Base-by-base conservation (phyloP, 129 eudicot species). In the Chrysanthemum seticuspe region DNA sequence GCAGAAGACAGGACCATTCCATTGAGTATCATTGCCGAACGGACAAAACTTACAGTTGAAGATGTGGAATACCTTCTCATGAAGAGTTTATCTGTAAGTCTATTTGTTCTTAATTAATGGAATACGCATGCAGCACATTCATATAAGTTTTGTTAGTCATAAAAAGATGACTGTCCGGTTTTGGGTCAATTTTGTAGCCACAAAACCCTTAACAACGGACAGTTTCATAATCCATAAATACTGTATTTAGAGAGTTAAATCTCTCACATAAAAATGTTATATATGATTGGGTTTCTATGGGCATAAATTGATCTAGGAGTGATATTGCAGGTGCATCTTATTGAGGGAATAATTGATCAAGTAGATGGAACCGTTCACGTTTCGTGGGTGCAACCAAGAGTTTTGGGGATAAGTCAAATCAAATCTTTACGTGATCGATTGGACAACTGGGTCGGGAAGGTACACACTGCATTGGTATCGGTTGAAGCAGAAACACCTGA, bases 311-410 rank as follows among this genome's bases (percentile, higher is more conserved):
- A 40, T 40, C 47, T 40, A 2, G 47, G 47, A 40, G 47, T 40
- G 67, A 40, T 57, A 11, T 60, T 83, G 68, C 69, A 92, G 98
- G 98, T 89, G 81, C 96, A 89, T 85, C 88, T 92, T 66, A 92
- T 92, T 2, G 96, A 92, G 86, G 98, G 98, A 29, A 87, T 89
- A 56, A 89, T 92, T 49, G 96, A 92, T 84, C 96, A 92, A 80
- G 96, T 92, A 16, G 98, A 92, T 23, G 96, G 92, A 55, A 92
- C 96, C 0, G 95, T 92, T 50, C 85, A 89, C 52, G 91, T 92
- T 4, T 92, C 98, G 2, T 92, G 98, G 98, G 98, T 92, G 66
- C 98, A 92, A 74, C 98, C 98, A 3, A 75, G 98, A 79, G 98
- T 92, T 69, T 70, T 92, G 83, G 98, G 96, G 11, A 85, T 92